Conservation (phyloP, 169 alveolate genomes). For the Theileria equi region DNA sequence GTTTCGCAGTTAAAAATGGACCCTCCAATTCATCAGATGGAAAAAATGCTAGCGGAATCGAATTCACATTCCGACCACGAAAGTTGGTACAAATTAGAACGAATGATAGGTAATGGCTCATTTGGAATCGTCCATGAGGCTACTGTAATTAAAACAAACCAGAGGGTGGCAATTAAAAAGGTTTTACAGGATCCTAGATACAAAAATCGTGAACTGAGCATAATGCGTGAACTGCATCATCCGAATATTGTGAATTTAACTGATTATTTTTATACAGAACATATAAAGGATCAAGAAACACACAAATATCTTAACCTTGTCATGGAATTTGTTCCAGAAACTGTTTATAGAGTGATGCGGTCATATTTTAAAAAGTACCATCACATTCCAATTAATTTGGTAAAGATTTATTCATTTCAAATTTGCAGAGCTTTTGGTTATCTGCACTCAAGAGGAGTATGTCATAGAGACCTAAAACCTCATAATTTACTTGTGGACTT, state of each 20-base stretch:
- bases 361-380: conserved; percentile 84
- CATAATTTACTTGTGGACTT: conserved; percentile 95
- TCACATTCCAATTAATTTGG: conserved; percentile 86
- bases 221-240: conserved; percentile 90
- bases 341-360: conserved; percentile 89
- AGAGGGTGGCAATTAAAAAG: conserved; percentile 94
- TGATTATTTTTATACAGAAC: conserved; percentile 85
- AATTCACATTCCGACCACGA: conserved; percentile 19
- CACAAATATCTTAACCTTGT: conserved; percentile 90
- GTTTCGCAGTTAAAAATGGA: background rate
- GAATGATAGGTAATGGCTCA: conserved; percentile 95
- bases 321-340: conserved; percentile 97
- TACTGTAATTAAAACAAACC: conserved; percentile 89
- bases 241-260: conserved; percentile 89
- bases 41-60: conserved; percentile 1
- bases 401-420: conserved; percentile 92
- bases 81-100: conserved; percentile 75
- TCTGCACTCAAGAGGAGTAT: conserved; percentile 90
- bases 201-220: conserved; percentile 94
- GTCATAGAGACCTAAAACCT: conserved; percentile 99
- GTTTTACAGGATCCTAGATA: conserved; percentile 94
- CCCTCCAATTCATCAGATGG: background rate
- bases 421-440: conserved; percentile 92
- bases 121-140: conserved; percentile 97
- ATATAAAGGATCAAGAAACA: conserved; percentile 53